Percentiles rank a stretch among this genome's conserved stretches.
These are phyloP conservation scores for Alternaria angustiovoidea DNA, from an alignment of 2,329 filamentous ascomycete species.

Conservation along the genomic window DNA sequence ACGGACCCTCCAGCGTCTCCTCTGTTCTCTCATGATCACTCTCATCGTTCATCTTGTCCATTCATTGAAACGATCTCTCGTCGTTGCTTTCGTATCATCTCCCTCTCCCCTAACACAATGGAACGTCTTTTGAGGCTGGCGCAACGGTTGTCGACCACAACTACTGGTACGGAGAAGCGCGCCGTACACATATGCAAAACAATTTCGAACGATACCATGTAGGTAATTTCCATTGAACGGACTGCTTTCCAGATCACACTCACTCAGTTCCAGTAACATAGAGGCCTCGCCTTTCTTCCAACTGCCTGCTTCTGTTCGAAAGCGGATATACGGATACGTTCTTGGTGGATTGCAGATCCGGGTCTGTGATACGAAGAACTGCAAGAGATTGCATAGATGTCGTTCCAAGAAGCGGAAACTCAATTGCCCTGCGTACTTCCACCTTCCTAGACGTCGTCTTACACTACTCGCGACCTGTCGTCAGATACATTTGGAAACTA, in stretches of 20 bases:
- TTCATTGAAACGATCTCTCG: not conserved
- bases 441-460: slow-evolving; percentile 4
- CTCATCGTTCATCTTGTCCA: not conserved
- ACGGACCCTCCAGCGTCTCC: not conserved
- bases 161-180: not conserved
- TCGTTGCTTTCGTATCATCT: not conserved
- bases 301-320: slow-evolving; percentile 1
- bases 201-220: not conserved
- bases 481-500: not conserved
- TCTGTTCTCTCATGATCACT: not conserved
- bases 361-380: slow-evolving; percentile 1
- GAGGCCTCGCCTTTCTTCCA: slow-evolving; percentile 2
- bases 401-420: slow-evolving; percentile 1
- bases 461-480: slow-evolving; percentile 1
- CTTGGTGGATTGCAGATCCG: slow-evolving; percentile 7
- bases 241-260: not conserved
- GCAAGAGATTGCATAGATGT: slow-evolving; percentile 3
- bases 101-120: not conserved
- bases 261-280: not conserved
- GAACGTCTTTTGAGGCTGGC: not conserved
- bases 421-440: slow-evolving; percentile 6
- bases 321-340: slow-evolving; percentile 3
- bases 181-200: too few relatives aligned
- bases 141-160: not conserved
- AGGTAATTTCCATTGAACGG: not conserved